Evolutionary conservation across 768 basidiomycete species (phyloP).

Genomic region (Leccinum broughii): DNA sequence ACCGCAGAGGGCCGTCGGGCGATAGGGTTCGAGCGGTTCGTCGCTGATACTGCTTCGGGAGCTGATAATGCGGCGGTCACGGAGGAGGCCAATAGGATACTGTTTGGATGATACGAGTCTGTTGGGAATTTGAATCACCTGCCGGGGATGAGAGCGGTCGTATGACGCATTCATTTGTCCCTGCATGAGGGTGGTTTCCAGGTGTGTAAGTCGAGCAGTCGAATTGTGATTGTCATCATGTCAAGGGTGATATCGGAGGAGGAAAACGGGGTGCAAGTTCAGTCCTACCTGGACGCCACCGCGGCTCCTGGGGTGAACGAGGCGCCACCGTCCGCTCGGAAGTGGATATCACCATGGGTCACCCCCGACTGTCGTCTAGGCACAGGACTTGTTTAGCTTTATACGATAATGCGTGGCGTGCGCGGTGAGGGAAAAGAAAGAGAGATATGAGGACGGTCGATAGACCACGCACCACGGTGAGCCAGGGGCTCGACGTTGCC

Average conservation of each 20-base stretch:
- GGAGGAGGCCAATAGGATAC: conserved; percentile 30
- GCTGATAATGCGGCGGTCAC: conserved; percentile 22
- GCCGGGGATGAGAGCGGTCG: not conserved
- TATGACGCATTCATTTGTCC: not conserved
- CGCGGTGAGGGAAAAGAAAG: not conserved
- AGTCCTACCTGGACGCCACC: not conserved
- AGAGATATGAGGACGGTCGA: not conserved
- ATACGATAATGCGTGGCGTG: too few species aligned
- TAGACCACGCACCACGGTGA: not conserved
- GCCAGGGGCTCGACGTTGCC: not conserved
- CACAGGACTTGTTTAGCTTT: too few species aligned
- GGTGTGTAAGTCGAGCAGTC: not conserved
- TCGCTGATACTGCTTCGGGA: conserved; percentile 1
- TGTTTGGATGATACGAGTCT: conserved; percentile 23
- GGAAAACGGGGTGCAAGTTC: not conserved
- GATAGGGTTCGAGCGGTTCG: conserved; percentile 46
- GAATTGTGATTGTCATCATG: not conserved
- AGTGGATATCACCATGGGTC: too few species aligned
- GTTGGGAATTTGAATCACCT: not conserved
- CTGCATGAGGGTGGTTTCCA: not conserved
- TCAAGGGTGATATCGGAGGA: not conserved
- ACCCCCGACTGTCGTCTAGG: too few species aligned
- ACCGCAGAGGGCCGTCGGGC: too few species aligned
- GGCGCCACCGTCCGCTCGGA: too few species aligned
- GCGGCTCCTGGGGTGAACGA: too few species aligned